Conservation (phyloP, 345 rosid genomes). For the Bruguiera gymnorhiza region DNA sequence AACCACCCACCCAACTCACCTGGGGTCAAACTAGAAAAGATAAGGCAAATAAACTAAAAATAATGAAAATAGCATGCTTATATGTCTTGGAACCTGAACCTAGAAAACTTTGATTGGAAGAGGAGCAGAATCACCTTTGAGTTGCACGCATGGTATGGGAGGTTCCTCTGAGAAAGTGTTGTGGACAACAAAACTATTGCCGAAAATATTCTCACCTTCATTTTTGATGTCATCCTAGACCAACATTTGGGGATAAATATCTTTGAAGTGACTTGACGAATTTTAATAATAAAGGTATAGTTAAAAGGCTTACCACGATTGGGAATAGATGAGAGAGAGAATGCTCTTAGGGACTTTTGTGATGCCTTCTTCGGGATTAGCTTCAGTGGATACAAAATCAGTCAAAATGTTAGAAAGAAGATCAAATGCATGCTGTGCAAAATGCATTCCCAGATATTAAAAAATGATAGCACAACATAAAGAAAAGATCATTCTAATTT, state of each 20-base stretch:
- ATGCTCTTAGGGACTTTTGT: slow-evolving; percentile 46
- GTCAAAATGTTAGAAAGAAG: neutral
- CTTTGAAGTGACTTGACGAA: neutral
- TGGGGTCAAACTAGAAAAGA: no score
- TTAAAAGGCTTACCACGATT: slow-evolving; percentile 49
- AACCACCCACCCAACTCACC: no score
- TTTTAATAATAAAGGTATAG: neutral
- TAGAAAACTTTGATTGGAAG: neutral
- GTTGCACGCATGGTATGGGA: slow-evolving; percentile 56
- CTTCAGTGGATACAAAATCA: slow-evolving; percentile 31
- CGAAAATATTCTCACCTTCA: slow-evolving; percentile 49
- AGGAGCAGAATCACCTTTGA: slow-evolving; percentile 44
- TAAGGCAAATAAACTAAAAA: neutral
- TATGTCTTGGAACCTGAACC: neutral
- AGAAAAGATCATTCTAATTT: neutral
- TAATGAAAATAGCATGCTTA: neutral
- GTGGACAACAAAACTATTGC: slow-evolving; percentile 55
- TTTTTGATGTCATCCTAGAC: slow-evolving; percentile 61
- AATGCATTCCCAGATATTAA: neutral
- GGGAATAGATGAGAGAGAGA: slow-evolving; percentile 44
- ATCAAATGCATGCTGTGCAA: neutral
- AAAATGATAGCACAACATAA: neutral
- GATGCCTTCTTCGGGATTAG: slow-evolving; percentile 50
- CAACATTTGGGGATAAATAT: neutral
- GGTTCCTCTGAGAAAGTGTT: slow-evolving; percentile 64